Conservation (phyloP, 139 green algal species). For the Chlorella sp. region DNA sequence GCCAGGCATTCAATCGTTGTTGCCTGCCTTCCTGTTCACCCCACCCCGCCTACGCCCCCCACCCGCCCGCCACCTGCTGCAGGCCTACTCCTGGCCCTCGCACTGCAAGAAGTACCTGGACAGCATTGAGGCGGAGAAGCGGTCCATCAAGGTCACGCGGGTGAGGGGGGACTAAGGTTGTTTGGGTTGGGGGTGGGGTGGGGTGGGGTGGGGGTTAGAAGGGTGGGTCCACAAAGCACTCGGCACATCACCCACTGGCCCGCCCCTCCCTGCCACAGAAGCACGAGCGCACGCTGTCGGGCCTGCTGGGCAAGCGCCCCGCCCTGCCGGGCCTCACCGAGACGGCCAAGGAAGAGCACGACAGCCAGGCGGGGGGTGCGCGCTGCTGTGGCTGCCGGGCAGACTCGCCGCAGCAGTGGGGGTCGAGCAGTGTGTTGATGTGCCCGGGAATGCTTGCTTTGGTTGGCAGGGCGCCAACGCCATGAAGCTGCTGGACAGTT, state of each 20-base stretch:
- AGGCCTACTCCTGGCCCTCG: slow-evolving; percentile 87
- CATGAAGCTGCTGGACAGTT: too few species aligned
- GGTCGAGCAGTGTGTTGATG: too few species aligned
- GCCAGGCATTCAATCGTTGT: too few species aligned
- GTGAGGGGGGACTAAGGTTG: background rate
- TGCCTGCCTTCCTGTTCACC: background rate
- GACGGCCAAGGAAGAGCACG: slow-evolving; percentile 16
- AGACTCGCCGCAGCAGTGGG: too few species aligned
- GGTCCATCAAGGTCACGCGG: slow-evolving; percentile 34
- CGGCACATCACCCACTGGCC: background rate
- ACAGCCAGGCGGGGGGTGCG: slow-evolving; percentile 1
- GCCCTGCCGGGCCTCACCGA: background rate
- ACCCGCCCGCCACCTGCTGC: background rate
- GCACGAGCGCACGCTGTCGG: slow-evolving; percentile 43
- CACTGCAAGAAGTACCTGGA: slow-evolving; percentile 86
- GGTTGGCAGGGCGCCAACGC: too few species aligned
- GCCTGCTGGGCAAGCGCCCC: slow-evolving; percentile 37
- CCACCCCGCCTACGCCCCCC: too few species aligned
- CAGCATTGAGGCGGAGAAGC: slow-evolving; percentile 64
- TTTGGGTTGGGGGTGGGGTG: background rate
- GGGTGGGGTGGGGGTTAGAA: background rate
- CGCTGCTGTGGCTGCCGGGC: too few species aligned
- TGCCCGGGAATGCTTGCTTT: too few species aligned
- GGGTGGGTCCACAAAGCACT: background rate
- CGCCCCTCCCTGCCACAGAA: slow-evolving; percentile 17